Evolutionary conservation across 257 asterid species (phyloP).

Genomic region (Gentiana macrophylla): DNA sequence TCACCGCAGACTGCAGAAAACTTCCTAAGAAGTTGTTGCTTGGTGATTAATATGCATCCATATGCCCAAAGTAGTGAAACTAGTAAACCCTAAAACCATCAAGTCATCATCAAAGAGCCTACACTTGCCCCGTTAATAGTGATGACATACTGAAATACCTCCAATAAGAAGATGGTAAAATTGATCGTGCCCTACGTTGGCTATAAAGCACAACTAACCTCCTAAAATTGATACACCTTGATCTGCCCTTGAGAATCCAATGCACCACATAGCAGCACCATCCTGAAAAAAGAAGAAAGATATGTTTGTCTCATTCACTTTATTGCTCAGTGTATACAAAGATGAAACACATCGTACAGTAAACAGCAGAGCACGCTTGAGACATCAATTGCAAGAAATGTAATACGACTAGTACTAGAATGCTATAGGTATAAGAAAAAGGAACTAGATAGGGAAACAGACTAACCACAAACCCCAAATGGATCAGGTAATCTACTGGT

Average conservation of each 20-base stretch:
- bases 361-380: neutral
- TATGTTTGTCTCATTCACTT: neutral
- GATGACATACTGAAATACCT: no score
- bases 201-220: constrained; percentile 34
- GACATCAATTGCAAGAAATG: neutral
- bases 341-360: neutral
- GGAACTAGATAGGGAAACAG: neutral
- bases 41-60: no score
- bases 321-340: neutral
- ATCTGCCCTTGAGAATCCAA: constrained; percentile 63
- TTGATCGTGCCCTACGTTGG: neutral
- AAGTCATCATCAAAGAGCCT: no score
- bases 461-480: constrained; percentile 61
- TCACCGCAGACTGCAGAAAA: no score
- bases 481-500: constrained; percentile 70
- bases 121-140: no score
- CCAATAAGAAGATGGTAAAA: neutral
- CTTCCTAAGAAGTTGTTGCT: no score
- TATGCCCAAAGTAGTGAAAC: no score
- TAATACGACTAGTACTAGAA: neutral
- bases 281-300: constrained; percentile 39
- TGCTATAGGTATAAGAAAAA: neutral
- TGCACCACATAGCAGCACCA: constrained; percentile 77
- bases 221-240: constrained; percentile 74
- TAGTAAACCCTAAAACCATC: no score